These are phyloP conservation scores for Suillus lakei DNA, from an alignment of 768 basidiomycete genomes.

Conservation along the genomic window DNA sequence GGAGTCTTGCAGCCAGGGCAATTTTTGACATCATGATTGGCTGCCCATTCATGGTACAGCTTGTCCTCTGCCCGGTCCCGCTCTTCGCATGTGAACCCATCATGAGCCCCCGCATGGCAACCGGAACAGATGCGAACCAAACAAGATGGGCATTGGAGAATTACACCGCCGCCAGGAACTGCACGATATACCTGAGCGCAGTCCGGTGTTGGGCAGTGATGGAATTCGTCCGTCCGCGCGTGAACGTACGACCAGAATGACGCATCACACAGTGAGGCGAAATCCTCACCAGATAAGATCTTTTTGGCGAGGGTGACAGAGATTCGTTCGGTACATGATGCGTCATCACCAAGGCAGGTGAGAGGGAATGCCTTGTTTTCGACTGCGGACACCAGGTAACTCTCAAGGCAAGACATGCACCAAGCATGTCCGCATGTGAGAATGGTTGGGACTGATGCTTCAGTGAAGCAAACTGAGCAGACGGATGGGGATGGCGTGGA, in stretches of 20 bases:
- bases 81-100: constrained; percentile 68
- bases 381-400: constrained; percentile 61
- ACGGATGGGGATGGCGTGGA: constrained; percentile 20
- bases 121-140: constrained; percentile 68
- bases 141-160: constrained; percentile 74
- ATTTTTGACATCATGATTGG: constrained; percentile 65
- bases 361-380: constrained; percentile 70
- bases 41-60: constrained; percentile 69
- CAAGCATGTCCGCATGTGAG: constrained; percentile 70
- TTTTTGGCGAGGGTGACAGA: constrained; percentile 55
- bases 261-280: constrained; percentile 58
- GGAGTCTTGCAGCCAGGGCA: constrained; percentile 74
- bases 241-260: constrained; percentile 68
- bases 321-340: constrained; percentile 59
- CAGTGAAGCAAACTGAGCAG: constrained; percentile 77
- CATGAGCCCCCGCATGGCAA: constrained; percentile 66
- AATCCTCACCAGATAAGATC: constrained; percentile 55
- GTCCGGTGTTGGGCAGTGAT: constrained; percentile 81
- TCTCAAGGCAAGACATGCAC: constrained; percentile 65
- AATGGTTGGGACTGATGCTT: constrained; percentile 53
- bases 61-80: constrained; percentile 54
- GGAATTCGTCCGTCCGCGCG: constrained; percentile 61
- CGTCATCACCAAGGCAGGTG: constrained; percentile 70
- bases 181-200: constrained; percentile 75
- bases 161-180: constrained; percentile 46